These are phyloP conservation scores for Rhodotorula sp. DNA, from an alignment of 1,284 basidiomycete genomes.

Conservation along the genomic window DNA sequence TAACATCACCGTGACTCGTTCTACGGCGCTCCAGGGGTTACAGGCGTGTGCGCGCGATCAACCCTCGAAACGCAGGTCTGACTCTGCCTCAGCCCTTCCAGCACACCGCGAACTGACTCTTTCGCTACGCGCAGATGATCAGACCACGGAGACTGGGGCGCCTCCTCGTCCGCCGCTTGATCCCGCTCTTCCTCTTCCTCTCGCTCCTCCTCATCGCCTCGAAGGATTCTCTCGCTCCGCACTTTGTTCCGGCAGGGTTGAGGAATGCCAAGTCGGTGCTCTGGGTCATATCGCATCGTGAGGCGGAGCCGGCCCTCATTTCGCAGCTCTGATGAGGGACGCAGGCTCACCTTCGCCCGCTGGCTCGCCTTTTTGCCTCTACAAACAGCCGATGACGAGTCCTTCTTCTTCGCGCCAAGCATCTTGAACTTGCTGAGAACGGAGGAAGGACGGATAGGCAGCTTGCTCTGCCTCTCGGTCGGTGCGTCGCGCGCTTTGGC, in stretches of 20 bases:
- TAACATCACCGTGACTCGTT: too few species aligned
- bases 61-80: background rate
- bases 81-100: background rate
- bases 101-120: too few species aligned
- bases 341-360: background rate
- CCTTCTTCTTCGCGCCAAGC: constrained; percentile 86
- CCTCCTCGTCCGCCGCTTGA: background rate
- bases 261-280: constrained; percentile 19
- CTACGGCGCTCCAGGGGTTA: too few species aligned
- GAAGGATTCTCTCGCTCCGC: background rate
- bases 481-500: constrained; percentile 45
- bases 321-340: too few species aligned
- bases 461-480: constrained; percentile 54
- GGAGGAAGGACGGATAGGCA: constrained; percentile 42
- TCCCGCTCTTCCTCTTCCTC: background rate
- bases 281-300: constrained; percentile 45
- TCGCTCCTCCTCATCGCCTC: constrained; percentile 5
- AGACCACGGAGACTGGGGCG: background rate
- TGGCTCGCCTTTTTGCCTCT: background rate
- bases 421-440: constrained; percentile 58
- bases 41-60: too few species aligned
- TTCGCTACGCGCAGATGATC: background rate
- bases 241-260: background rate
- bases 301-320: background rate
- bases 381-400: constrained; percentile 68